Evolutionary conservation across 1,139 yeast species (phyloP).

Genomic region (Kluyveromyces sp.): DNA sequence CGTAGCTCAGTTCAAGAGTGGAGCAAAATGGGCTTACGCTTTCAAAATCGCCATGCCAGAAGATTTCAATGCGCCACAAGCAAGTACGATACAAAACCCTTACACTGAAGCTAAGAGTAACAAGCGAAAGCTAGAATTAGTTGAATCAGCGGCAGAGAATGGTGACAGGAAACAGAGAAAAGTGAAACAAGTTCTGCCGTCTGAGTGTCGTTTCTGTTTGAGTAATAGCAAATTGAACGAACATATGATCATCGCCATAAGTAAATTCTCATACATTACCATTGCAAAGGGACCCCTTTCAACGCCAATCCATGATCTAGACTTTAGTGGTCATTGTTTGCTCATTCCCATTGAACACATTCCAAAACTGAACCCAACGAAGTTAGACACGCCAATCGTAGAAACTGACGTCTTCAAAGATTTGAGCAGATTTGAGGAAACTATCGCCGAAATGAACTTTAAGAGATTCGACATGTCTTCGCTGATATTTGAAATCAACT

Average conservation of each 20-base stretch:
- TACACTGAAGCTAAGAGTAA: conserved; percentile 21
- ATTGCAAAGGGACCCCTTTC: conserved; percentile 85
- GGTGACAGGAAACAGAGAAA: conserved; percentile 17
- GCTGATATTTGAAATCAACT: conserved; percentile 56
- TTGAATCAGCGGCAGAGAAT: conserved; percentile 12
- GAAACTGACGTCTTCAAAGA: conserved; percentile 38
- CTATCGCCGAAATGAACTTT: conserved; percentile 44
- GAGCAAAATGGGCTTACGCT: conserved; percentile 67
- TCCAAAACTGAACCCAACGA: conserved; percentile 35
- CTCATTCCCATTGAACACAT: conserved; percentile 77
- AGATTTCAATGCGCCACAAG: conserved; percentile 13
- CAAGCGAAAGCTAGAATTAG: conserved; percentile 7
- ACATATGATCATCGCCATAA: conserved; percentile 76
- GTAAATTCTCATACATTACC: conserved; percentile 59
- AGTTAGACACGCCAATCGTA: conserved; percentile 20
- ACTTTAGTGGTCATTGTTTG: conserved; percentile 75
- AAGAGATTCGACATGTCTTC: conserved; percentile 38
- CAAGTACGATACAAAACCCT: conserved; percentile 36
- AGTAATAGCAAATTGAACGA: conserved; percentile 73
- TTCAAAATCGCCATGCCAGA: conserved; percentile 38
- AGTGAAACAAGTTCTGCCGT: conserved; percentile 42
- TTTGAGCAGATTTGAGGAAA: conserved; percentile 37
- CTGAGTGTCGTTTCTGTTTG: conserved; percentile 73
- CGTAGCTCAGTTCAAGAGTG: conserved; percentile 49
- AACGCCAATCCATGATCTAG: conserved; percentile 37